A percentile compares a stretch with the other conserved stretches of the same genome.
Conservation (phyloP, 805 yeast genomes). For the Pichia ethanolica region DNA sequence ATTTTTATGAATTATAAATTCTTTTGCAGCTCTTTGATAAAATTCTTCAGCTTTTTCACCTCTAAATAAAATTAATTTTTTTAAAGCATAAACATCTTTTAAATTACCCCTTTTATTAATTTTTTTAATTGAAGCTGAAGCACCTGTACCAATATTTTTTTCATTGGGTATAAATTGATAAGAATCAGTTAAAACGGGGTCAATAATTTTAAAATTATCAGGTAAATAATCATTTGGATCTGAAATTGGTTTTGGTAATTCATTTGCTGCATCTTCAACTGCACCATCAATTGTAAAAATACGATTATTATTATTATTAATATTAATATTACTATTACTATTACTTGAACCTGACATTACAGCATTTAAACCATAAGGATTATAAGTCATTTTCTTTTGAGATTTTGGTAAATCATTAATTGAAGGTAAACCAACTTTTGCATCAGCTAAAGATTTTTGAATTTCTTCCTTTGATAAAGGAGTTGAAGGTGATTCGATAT, state of each 20-base stretch:
- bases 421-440: conserved; percentile 25
- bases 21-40: conserved; percentile 63
- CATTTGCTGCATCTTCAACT: conserved; percentile 36
- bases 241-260: conserved; percentile 55
- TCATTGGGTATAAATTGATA: conserved; percentile 42
- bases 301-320: conserved; percentile 15
- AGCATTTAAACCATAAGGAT: conserved; percentile 49
- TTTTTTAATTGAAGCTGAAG: conserved; percentile 62
- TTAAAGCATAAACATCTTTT: conserved; percentile 51
- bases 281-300: conserved; percentile 9
- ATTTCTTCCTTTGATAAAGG: conserved; percentile 8
- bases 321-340: conserved; percentile 25
- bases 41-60: conserved; percentile 67
- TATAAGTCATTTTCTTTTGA: conserved; percentile 42
- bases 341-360: background rate
- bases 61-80: conserved; percentile 55
- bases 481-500: background rate
- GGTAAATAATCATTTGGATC: conserved; percentile 68
- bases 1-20: conserved; percentile 56
- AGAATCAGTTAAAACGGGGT: conserved; percentile 48
- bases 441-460: conserved; percentile 5
- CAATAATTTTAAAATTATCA: conserved; percentile 42
- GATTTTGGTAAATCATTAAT: conserved; percentile 19
- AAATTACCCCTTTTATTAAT: conserved; percentile 28
- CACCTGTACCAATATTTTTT: conserved; percentile 63